phyloP scores from a whole-genome alignment of 805 yeast genomes.

The Brettanomyces bruxellensis region DNA sequence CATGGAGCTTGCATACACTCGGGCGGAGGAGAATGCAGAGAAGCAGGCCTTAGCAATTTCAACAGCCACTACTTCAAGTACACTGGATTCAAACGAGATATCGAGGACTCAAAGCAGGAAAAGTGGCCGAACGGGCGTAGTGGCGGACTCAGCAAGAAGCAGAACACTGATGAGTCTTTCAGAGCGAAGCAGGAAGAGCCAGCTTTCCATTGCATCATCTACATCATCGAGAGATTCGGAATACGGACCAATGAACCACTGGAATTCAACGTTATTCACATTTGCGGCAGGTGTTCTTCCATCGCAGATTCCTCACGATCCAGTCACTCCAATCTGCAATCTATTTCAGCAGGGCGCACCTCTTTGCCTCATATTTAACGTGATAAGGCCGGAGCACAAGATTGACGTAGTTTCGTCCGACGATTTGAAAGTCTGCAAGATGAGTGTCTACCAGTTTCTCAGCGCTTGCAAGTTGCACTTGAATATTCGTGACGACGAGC shows the following conservation, averaged over 20 bases:
- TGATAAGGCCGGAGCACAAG: conserved; percentile 41
- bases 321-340: conserved; percentile 85
- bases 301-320: conserved; percentile 70
- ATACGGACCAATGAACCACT: conserved; percentile 9
- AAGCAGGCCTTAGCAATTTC: conserved; percentile 47
- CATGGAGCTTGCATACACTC: conserved; percentile 50
- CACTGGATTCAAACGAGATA: neutral
- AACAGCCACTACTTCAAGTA: conserved; percentile 6
- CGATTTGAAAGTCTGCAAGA: conserved; percentile 77
- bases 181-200: neutral
- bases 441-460: conserved; percentile 82
- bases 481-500: conserved; percentile 65
- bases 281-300: conserved; percentile 74
- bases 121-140: neutral
- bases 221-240: neutral
- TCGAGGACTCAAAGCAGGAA: neutral
- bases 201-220: neutral
- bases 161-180: neutral
- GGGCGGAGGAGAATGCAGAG: conserved; percentile 63
- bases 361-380: conserved; percentile 74
- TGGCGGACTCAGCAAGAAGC: neutral
- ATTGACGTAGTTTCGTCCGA: conserved; percentile 61
- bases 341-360: conserved; percentile 90
- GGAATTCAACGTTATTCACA: conserved; percentile 40
- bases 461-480: conserved; percentile 75